Evolutionary conservation across 768 basidiomycete species (phyloP).

Genomic region (Leucogyrophana mollusca): DNA sequence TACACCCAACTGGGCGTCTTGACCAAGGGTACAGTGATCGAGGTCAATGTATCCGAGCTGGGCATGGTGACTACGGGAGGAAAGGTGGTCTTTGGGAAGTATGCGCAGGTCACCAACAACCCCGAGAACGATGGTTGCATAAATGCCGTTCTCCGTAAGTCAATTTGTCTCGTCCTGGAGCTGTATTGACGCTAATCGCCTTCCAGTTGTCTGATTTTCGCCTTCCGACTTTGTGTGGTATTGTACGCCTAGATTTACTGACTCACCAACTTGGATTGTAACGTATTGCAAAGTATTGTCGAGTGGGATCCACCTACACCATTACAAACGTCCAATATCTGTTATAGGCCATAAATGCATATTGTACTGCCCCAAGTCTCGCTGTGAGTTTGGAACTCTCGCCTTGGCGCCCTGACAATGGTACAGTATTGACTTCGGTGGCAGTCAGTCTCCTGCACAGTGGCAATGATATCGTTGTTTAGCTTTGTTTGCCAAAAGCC

Average conservation of each 20-base stretch:
- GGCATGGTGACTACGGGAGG: constrained; percentile 98
- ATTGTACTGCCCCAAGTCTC: no score
- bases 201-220: constrained; percentile 25
- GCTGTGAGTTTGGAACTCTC: no score
- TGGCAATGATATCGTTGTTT: constrained; percentile 9
- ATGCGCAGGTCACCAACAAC: constrained; percentile 92
- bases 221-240: no score
- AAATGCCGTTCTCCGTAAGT: constrained; percentile 88
- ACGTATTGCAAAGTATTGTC: no score
- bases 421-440: no score
- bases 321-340: no score
- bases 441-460: no score
- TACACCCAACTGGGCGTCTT: constrained; percentile 95
- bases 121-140: constrained; percentile 97
- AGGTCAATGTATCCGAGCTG: constrained; percentile 98
- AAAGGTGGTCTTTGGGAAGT: constrained; percentile 92
- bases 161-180: constrained; percentile 2
- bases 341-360: no score
- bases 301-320: no score
- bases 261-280: no score
- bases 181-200: not conserved
- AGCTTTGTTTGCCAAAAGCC: constrained; percentile 14
- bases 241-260: no score
- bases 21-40: constrained; percentile 97
- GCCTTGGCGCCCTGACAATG: no score